Conservation (phyloP, 225 moss, liverwort and hornwort genomes). For the Pleurozium schreberi region DNA sequence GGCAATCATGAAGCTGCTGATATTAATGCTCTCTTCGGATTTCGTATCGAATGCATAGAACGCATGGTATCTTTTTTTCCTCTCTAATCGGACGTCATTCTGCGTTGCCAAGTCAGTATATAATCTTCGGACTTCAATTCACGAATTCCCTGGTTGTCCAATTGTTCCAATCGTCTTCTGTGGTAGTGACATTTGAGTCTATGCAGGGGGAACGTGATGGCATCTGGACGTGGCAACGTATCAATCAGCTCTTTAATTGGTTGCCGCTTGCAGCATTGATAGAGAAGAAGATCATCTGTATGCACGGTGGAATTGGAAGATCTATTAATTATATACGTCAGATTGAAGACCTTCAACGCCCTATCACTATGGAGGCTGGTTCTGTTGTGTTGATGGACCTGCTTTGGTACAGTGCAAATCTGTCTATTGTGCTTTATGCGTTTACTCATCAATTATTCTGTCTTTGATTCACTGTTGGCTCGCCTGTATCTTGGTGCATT, state of each 20-base stretch:
- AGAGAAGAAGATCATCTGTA: constrained; percentile 96
- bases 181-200: neutral
- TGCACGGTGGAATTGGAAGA: constrained; percentile 98
- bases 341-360: constrained; percentile 87
- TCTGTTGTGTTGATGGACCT: constrained; percentile 99
- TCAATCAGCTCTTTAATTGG: constrained; percentile 96
- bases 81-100: neutral
- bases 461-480: neutral
- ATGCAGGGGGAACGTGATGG: constrained; percentile 91
- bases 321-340: constrained; percentile 89
- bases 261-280: constrained; percentile 88
- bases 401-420: constrained; percentile 49
- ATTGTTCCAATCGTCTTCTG: neutral
- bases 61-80: constrained; percentile 50
- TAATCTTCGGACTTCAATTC: neutral
- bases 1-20: constrained; percentile 99
- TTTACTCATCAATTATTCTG: neutral
- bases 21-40: constrained; percentile 93
- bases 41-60: constrained; percentile 96
- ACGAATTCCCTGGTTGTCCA: neutral
- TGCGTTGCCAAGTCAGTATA: neutral
- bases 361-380: constrained; percentile 97
- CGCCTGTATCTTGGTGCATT: neutral
- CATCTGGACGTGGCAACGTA: constrained; percentile 95
- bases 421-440: neutral